These are phyloP conservation scores for Didymella glomerata DNA, from an alignment of 2,329 filamentous ascomycete genomes.

Conservation along the genomic window DNA sequence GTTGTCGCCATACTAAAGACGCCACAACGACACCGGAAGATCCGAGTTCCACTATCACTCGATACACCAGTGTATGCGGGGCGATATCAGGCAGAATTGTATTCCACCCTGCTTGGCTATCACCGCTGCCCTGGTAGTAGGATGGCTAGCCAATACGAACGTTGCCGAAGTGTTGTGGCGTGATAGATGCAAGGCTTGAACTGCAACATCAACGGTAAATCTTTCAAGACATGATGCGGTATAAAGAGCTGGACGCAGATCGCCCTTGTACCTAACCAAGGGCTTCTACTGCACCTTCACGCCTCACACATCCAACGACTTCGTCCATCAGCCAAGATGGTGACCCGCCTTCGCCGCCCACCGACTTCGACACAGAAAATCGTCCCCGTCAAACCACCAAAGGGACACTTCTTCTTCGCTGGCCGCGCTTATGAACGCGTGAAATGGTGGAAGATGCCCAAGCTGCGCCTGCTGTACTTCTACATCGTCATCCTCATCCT, in stretches of 20 bases:
- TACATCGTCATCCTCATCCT: constrained; percentile 1
- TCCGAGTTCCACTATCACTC: neutral
- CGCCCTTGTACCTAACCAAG: neutral
- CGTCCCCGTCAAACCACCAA: neutral
- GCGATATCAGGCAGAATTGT: neutral
- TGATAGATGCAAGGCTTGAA: neutral
- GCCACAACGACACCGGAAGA: neutral
- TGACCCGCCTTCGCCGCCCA: neutral
- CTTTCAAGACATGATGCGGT: neutral
- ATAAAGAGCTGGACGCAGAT: neutral
- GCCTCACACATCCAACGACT: neutral
- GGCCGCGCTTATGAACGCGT: neutral
- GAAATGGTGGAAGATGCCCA: neutral
- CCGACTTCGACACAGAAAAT: neutral
- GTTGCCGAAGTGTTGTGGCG: neutral
- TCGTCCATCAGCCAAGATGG: neutral
- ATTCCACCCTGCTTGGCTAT: neutral
- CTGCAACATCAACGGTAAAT: neutral
- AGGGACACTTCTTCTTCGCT: neutral
- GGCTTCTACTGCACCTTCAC: neutral
- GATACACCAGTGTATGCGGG: neutral
- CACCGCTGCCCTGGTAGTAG: neutral
- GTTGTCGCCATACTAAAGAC: neutral
- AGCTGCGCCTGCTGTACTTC: neutral
- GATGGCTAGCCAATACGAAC: neutral